Evolutionary conservation across 805 yeast species (phyloP).

Genomic region (Monosporozyma unispora): DNA sequence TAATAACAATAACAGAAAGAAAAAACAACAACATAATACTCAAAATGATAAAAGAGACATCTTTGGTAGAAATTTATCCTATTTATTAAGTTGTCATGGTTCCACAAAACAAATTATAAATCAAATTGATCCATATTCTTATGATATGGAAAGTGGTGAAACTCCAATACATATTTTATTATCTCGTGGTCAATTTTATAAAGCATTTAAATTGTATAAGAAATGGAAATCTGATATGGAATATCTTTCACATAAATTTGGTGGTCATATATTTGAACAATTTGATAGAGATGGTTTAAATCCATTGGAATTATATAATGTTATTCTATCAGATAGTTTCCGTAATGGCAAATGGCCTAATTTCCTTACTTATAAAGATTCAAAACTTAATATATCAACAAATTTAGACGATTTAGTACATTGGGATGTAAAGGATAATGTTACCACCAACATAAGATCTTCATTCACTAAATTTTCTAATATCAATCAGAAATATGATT

Average conservation of each 20-base stretch:
- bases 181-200: conserved; percentile 23
- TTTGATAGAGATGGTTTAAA: conserved; percentile 66
- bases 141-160: conserved; percentile 76
- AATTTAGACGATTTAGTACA: not conserved
- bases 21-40: not conserved
- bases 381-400: not conserved
- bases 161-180: conserved; percentile 65
- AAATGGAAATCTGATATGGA: conserved; percentile 22
- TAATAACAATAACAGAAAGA: not conserved
- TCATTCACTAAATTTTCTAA: conserved; percentile 6
- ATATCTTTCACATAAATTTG: conserved; percentile 12
- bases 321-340: not conserved
- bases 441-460: not conserved
- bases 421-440: not conserved
- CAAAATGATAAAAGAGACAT: conserved; percentile 35
- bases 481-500: not conserved
- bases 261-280: conserved; percentile 30
- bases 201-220: conserved; percentile 24
- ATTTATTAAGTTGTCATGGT: conserved; percentile 19
- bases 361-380: not conserved
- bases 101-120: conserved; percentile 5
- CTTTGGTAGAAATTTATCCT: conserved; percentile 48
- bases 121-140: conserved; percentile 31
- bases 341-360: not conserved
- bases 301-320: conserved; percentile 54